Evolutionary conservation across 495 filamentous ascomycete species (phyloP), one percentile per base, ranked within the genome.

Genomic region (Astrothelium subdiscretum): DNA sequence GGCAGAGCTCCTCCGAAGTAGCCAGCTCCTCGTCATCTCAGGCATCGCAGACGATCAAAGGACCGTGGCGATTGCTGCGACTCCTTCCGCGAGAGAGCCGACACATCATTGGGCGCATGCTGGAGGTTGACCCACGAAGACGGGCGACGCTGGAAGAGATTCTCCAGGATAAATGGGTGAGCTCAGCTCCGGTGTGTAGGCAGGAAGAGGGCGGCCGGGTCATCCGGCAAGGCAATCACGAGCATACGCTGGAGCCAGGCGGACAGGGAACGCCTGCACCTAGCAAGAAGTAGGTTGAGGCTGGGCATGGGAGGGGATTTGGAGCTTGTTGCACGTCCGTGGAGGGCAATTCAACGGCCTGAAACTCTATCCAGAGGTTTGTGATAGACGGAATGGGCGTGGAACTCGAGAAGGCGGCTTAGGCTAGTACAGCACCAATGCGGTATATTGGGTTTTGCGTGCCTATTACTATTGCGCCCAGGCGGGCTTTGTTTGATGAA

Each of bases 21-120:
- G 13, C 31, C 5, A 59, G 35, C n/a, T 59, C 31, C 12, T n/a
- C 48, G 48, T 48, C 43, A 5, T 48, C 32, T n/a, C 67, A 69
- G 42, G 60, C 40, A 51, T 77, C 75, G n/a, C 87, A 91, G 67
- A 82, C 91, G 2, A 90, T 97, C 68, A 91, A 90, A 69, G 94
- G 94, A 0, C 95, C 95, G 12, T 95, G 92, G 88, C 85, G 94
- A 42, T 81, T 98, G 62, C 81, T 98, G n/a, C 84, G 94, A 58
- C 80, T 97, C 6, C 81, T 98, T 2, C 94, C 94, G 10, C 82
- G 94, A 64, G 94, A 97, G 75, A 95, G 84, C 60, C 79, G 94
- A 31, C 84, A 90, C 67, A 89, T 98, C 63, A 91, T 98, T 59
- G 87, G 88, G 26, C 82, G 88, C 44, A 98, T 98, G 94, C 79